Percentiles rank a stretch among this genome's conserved stretches.
Conservation (phyloP, 169 alveolate species). For the Cryptosporidium baileyi region DNA sequence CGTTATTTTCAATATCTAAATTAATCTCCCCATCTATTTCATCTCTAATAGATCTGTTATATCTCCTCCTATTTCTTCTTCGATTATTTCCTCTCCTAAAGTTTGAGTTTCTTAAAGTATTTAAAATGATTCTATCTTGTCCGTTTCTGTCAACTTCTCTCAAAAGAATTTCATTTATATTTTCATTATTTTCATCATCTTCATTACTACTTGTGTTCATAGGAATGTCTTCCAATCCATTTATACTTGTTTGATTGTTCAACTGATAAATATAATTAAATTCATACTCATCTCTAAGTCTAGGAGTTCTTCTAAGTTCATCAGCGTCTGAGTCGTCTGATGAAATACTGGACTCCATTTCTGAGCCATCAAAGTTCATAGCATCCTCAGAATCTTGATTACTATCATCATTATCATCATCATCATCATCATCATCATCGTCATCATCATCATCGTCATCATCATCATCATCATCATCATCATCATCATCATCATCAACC, state of each 20-base stretch:
- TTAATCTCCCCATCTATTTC: background rate
- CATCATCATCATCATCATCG: slow-evolving; percentile 42
- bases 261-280: slow-evolving; percentile 57
- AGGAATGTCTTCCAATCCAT: slow-evolving; percentile 58
- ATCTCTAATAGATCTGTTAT: background rate
- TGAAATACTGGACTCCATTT: background rate
- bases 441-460: slow-evolving; percentile 31
- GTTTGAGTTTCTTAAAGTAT: slow-evolving; percentile 15
- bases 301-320: slow-evolving; percentile 66
- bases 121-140: background rate
- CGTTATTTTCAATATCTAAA: slow-evolving; percentile 18
- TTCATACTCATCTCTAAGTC: slow-evolving; percentile 58
- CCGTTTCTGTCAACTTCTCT: background rate
- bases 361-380: slow-evolving; percentile 11
- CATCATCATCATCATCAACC: background rate
- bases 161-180: background rate
- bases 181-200: slow-evolving; percentile 20
- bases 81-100: slow-evolving; percentile 30
- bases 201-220: slow-evolving; percentile 49
- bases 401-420: background rate
- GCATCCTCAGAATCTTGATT: slow-evolving; percentile 1
- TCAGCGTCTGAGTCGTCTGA: slow-evolving; percentile 59
- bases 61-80: slow-evolving; percentile 27
- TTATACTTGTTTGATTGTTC: slow-evolving; percentile 52
- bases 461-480: slow-evolving; percentile 20